phyloP scores from a whole-genome alignment of 148 eudicot genomes.

The Hydrangea macrophylla region DNA sequence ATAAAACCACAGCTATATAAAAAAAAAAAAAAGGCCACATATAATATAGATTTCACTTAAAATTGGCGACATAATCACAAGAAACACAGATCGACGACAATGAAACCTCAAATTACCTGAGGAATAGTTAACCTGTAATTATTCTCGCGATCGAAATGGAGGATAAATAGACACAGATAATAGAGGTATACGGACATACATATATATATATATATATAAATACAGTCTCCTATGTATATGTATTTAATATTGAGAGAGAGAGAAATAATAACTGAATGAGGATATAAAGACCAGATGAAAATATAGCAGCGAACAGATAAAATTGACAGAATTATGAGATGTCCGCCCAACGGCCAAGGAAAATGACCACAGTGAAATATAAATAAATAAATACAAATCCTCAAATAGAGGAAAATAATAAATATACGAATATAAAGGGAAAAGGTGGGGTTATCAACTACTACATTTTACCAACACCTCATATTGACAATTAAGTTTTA shows the following conservation, averaged over 20 bases:
- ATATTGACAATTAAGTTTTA: too few species aligned
- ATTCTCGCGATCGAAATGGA: not conserved
- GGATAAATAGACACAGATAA: too few species aligned
- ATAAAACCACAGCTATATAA: not conserved
- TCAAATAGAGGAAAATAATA: too few species aligned
- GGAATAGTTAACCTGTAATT: not conserved
- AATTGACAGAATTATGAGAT: not conserved
- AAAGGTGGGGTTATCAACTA: too few species aligned
- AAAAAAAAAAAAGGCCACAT: too few species aligned
- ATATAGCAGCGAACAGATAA: not conserved
- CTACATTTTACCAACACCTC: too few species aligned
- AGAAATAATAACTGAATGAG: not conserved
- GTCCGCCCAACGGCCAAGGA: too few species aligned
- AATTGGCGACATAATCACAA: not conserved
- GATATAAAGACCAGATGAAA: not conserved
- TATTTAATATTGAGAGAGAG: not conserved
- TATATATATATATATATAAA: not conserved
- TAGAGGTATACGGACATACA: too few species aligned
- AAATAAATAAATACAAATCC: too few species aligned
- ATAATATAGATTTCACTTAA: not conserved
- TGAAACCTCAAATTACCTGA: not conserved
- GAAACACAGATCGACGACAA: not conserved
- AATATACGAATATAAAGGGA: too few species aligned
- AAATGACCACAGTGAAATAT: too few species aligned
- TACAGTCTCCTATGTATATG: too few species aligned